Evolutionary conservation across 371 early-diverging fungal species (phyloP), one percentile per base, ranked within the genome.

Genomic region (Synchytrium microbalum): DNA sequence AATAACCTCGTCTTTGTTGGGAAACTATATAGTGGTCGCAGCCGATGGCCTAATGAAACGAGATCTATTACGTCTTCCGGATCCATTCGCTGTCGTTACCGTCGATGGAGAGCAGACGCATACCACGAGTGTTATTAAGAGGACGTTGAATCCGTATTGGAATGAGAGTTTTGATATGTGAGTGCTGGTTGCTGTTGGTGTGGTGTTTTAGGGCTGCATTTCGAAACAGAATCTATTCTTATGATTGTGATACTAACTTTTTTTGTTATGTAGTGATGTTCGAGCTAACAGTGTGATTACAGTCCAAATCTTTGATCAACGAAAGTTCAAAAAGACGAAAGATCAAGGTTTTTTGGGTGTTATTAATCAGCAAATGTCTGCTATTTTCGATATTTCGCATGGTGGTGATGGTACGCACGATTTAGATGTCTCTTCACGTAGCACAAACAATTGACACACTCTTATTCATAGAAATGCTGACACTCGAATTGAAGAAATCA

Each of bases 231-330:
- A n/a, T n/a, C n/a, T n/a, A n/a, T n/a, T n/a, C n/a, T n/a, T n/a
- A n/a, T n/a, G n/a, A n/a, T n/a, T n/a, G n/a, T n/a, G n/a, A n/a
- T n/a, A n/a, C 51, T 2, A 8, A 26, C 53, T 59, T 32, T 29
- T 65, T 13, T 26, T 38, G 32, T 24, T 59, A 27, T 67, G 31
- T 75, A 89, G 89, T 56, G 78, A 80, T 71, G 89, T 89, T 16
- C 83, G 80, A 19, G 85, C 82, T 70, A 74, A 75, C 63, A 90
- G 91, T 67, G 86, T 92, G 13, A 81, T 96, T 62, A 86, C 93
- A 0, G 88, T 95, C 33, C 95, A 97, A 75, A 87, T 97, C 26
- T 97, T 95, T 81, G 98, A 97, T 76, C 95, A 95, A 77, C 85
- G 88, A 71, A 92, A 92, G 72, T 95, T 91, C 74, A 93, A 93